A percentile compares a stretch with the other conserved stretches of the same genome.
phyloP scores from a whole-genome alignment of 2,329 filamentous ascomycete species.

The Penicillium sp. region DNA sequence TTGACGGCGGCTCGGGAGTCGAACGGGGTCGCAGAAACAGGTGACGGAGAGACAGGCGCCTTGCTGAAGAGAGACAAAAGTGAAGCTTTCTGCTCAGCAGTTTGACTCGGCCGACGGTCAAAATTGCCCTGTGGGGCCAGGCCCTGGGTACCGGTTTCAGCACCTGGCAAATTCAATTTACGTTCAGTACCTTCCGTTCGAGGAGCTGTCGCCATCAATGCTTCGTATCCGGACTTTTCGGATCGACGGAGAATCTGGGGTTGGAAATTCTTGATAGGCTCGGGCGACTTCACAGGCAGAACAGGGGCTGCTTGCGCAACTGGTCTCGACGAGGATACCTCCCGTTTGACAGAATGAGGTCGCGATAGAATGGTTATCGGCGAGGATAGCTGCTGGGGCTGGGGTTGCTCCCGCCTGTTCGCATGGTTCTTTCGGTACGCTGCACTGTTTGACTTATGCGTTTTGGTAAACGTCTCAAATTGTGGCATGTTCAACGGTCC shows the following conservation, averaged over 20 bases:
- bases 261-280: constrained; percentile 47
- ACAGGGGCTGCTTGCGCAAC: constrained; percentile 11
- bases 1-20: constrained; percentile 19
- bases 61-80: constrained; percentile 64
- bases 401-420: constrained; percentile 19
- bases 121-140: constrained; percentile 23
- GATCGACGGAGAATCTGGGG: constrained; percentile 54
- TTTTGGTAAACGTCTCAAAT: constrained; percentile 33
- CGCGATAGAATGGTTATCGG: constrained; percentile 39
- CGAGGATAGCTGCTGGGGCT: constrained; percentile 25
- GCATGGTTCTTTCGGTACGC: constrained; percentile 21
- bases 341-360: constrained; percentile 30
- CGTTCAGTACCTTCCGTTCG: constrained; percentile 6
- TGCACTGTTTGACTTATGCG: constrained; percentile 21
- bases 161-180: constrained; percentile 11
- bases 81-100: constrained; percentile 46
- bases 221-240: constrained; percentile 35
- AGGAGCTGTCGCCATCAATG: constrained; percentile 16
- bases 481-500: constrained; percentile 41
- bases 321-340: constrained; percentile 17
- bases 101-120: constrained; percentile 41
- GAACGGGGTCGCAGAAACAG: constrained; percentile 18
- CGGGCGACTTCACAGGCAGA: constrained; percentile 18
- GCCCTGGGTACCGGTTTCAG: constrained; percentile 11
- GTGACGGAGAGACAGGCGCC: constrained; percentile 26